Base-by-base conservation (phyloP, 352 stramenopile species). In the Aphanomyces stellatus region DNA sequence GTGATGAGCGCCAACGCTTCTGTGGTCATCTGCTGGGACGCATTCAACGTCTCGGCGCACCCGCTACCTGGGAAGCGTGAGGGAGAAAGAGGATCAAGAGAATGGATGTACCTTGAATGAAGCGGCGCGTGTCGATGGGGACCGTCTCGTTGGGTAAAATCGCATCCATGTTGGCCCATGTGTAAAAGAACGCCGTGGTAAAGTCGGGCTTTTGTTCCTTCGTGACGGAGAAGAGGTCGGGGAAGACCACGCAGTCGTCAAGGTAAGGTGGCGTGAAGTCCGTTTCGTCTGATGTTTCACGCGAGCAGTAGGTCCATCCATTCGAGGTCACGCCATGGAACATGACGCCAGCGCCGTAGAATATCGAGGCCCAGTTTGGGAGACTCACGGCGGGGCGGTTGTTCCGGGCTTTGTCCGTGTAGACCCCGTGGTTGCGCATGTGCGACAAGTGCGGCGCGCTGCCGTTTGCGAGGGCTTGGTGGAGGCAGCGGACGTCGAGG, bases 341-440 rank as follows among this genome's bases (percentile, higher is more conserved):
- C 60, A 67, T 67, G 49, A 67, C 46, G 8, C 43, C 48, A 25
- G 60, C 60, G 19, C 60, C 60, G 35, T 67, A 67, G 10, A 67
- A 67, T 37, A 67, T 67, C 13, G 60, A 43, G 3, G 60, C 60
- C 60, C 60, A 67, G 60, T 67, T 67, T 25, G 60, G 43, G 34
- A 67, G 30, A 51, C 60, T 67, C 60, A 57, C 41, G 22, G 60
- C 49, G 6, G 60, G 60, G 5, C 42, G 40, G 41, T 67, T 55
- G 49, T 57, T 67, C 13, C 60, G 41, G 2, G 60, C 60, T 15
- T 59, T 67, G 41, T 67, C 60, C 15, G 60, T 67, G 49, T 60
- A 67, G 34, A 60, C 31, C 19, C 60, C 60, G 25, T 67, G 60
- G 17, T 25, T 51, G 19, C 60, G 41, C n/a, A 67, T 17, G 30